Evolutionary conservation across 2,329 filamentous ascomycete species (phyloP).

Genomic region (Lasiodiplodia hormozganensis): DNA sequence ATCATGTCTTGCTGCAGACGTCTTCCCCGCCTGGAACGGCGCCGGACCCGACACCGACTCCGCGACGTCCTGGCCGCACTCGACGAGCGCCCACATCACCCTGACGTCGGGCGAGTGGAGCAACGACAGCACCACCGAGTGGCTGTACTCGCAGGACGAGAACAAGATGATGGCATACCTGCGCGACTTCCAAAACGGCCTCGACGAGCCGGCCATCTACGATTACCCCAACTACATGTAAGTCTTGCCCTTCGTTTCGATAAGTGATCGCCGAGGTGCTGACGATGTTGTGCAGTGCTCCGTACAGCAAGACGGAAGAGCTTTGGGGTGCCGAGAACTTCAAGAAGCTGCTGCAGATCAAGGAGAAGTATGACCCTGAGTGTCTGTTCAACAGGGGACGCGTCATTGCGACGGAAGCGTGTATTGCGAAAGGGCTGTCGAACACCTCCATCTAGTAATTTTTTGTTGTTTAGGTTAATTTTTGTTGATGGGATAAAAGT

Average conservation of each 20-base stretch:
- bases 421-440: conserved; percentile 18
- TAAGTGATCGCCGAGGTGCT: neutral
- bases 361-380: conserved; percentile 25
- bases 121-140: conserved; percentile 20
- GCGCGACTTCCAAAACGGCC: conserved; percentile 20
- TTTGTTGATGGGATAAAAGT: too few relatives aligned
- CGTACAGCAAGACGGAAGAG: conserved; percentile 21
- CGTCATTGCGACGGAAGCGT: conserved; percentile 13
- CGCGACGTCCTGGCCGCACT: conserved; percentile 22
- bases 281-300: neutral
- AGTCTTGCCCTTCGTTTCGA: neutral
- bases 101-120: conserved; percentile 25
- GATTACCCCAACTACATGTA: conserved; percentile 28
- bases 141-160: conserved; percentile 17
- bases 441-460: conserved; percentile 13
- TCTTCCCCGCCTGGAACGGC: conserved; percentile 26
- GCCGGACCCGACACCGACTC: conserved; percentile 4
- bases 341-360: conserved; percentile 13
- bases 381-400: conserved; percentile 21
- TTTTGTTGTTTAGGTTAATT: neutral
- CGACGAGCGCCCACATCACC: conserved; percentile 23
- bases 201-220: conserved; percentile 16
- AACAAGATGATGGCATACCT: conserved; percentile 24
- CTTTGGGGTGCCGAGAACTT: conserved; percentile 22
- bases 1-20: neutral